Conservation (phyloP, 345 rosid species). For the Acer campestre region DNA sequence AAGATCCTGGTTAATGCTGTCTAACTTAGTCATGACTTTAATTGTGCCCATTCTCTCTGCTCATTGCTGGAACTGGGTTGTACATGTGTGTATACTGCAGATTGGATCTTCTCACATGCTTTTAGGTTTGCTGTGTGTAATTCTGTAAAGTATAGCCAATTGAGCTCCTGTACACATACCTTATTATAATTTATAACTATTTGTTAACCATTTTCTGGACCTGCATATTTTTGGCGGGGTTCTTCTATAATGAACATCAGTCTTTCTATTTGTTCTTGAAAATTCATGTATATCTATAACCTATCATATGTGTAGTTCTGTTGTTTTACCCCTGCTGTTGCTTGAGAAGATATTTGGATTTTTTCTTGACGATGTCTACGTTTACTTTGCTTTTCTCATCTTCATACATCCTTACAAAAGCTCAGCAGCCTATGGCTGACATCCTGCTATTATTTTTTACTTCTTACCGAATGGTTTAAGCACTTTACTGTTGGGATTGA, state of each 20-base stretch:
- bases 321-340: background rate
- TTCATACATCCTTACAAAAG: background rate
- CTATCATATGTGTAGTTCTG: constrained; percentile 9
- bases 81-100: constrained; percentile 56
- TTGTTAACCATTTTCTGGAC: constrained; percentile 35
- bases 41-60: constrained; percentile 36
- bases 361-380: background rate
- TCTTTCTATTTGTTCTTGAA: constrained; percentile 15
- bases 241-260: constrained; percentile 27
- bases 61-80: constrained; percentile 44
- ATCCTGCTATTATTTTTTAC: background rate
- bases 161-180: constrained; percentile 51
- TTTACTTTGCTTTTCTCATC: background rate
- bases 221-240: constrained; percentile 27
- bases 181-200: constrained; percentile 32
- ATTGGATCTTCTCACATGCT: constrained; percentile 40
- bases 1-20: constrained; percentile 34
- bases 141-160: constrained; percentile 53
- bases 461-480: background rate
- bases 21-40: constrained; percentile 47
- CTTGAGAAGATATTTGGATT: background rate
- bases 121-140: constrained; percentile 40
- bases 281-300: constrained; percentile 25
- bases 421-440: background rate
- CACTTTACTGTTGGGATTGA: background rate